Evolutionary conservation across 2,329 filamentous ascomycete genomes (phyloP).

Genomic region (Fusarium sp.): DNA sequence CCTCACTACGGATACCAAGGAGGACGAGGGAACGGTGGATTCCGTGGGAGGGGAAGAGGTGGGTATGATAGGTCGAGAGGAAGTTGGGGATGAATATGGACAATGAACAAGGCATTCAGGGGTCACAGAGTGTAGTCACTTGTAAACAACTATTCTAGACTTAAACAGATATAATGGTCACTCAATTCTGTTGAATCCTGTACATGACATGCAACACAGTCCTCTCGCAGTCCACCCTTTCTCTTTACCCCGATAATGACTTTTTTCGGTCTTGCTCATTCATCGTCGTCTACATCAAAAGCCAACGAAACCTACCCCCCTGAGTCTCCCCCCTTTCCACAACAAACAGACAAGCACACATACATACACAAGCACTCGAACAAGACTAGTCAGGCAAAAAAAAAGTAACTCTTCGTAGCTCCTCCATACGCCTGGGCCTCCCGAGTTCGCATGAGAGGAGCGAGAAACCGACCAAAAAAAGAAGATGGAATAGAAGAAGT

Average conservation of each 20-base stretch:
- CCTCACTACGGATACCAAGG: conserved; percentile 41
- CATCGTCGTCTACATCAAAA: conserved; percentile 45
- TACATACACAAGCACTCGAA: conserved; percentile 21
- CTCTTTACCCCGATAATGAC: conserved; percentile 44
- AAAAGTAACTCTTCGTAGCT: conserved; percentile 18
- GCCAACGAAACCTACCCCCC: conserved; percentile 33
- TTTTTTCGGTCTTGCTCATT: conserved; percentile 48
- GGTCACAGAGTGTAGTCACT: neutral
- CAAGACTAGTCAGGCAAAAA: conserved; percentile 11
- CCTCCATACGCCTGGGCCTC: conserved; percentile 18
- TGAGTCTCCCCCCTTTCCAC: conserved; percentile 15
- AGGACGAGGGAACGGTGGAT: conserved; percentile 41
- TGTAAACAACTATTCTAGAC: neutral
- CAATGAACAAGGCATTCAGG: neutral
- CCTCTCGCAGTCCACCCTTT: conserved; percentile 1
- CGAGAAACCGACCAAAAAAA: conserved; percentile 29
- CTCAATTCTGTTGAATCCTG: neutral
- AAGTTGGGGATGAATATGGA: conserved; percentile 21
- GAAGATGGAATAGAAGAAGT: conserved; percentile 17
- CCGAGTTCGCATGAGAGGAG: conserved; percentile 8
- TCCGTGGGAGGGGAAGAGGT: conserved; percentile 46
- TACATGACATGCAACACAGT: neutral
- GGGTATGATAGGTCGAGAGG: conserved; percentile 50
- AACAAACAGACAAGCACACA: conserved; percentile 11
- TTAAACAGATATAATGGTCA: neutral